Conservation (phyloP, 2,329 filamentous ascomycete species). For the Aspergillus terreus region DNA sequence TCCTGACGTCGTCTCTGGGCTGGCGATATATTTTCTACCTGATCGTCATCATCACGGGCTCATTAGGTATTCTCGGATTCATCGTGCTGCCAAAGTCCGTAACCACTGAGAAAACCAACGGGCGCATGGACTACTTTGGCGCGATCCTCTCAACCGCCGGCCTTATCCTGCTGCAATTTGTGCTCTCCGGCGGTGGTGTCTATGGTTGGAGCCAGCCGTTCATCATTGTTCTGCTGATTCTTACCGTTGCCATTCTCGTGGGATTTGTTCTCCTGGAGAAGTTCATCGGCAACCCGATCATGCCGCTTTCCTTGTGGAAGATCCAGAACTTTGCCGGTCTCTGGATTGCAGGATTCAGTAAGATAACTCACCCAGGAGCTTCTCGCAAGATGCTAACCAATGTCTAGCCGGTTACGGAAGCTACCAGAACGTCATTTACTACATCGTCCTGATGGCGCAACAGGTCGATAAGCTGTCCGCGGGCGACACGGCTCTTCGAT, state of each 20-base stretch:
- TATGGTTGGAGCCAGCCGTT: constrained; percentile 47
- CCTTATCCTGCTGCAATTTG: constrained; percentile 44
- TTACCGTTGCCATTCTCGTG: constrained; percentile 36
- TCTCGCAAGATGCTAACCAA: neutral
- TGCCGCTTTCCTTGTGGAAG: constrained; percentile 46
- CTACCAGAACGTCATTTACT: constrained; percentile 43
- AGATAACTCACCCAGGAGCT: constrained; percentile 3
- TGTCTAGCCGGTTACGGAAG: constrained; percentile 39
- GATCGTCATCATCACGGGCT: constrained; percentile 31
- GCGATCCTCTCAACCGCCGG: constrained; percentile 42
- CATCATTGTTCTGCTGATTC: constrained; percentile 41
- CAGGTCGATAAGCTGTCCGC: constrained; percentile 38
- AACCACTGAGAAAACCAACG: constrained; percentile 27
- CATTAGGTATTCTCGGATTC: constrained; percentile 27
- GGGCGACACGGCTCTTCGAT: constrained; percentile 38
- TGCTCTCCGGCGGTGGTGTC: constrained; percentile 44
- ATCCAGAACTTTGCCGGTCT: constrained; percentile 45
- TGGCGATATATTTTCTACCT: constrained; percentile 41
- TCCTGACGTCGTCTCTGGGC: constrained; percentile 36
- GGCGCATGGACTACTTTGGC: constrained; percentile 41
- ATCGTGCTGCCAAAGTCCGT: constrained; percentile 39
- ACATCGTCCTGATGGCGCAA: constrained; percentile 41
- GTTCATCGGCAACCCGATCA: constrained; percentile 44
- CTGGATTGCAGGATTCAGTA: constrained; percentile 44
- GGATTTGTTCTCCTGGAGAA: constrained; percentile 41